Percentiles rank a stretch among this genome's conserved stretches.
Conservation (phyloP, 116 monocot species). For the Posidonia oceanica region DNA sequence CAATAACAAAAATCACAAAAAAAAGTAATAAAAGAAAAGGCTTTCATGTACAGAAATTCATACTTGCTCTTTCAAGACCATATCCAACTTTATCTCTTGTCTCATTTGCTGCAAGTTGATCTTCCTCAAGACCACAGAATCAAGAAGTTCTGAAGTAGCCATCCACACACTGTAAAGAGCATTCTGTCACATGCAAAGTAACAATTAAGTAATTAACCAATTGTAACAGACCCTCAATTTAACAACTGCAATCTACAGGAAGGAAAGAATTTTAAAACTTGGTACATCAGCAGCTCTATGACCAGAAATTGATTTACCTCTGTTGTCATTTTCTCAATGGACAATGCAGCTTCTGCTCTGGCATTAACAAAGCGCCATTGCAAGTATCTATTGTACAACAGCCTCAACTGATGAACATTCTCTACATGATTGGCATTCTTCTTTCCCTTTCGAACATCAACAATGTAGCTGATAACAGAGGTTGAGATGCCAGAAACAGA, state of each 20-base stretch:
- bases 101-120: slow-evolving; percentile 38
- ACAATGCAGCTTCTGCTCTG: slow-evolving; percentile 30
- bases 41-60: not conserved
- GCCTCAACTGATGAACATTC: slow-evolving; percentile 60
- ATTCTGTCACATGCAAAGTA: slow-evolving; percentile 33
- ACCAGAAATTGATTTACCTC: slow-evolving; percentile 45
- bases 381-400: slow-evolving; percentile 57
- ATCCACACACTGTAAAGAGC: slow-evolving; percentile 40
- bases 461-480: slow-evolving; percentile 26
- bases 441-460: slow-evolving; percentile 47
- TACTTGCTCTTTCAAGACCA: slow-evolving; percentile 72
- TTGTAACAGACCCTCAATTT: not conserved
- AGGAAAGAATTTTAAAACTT: not conserved
- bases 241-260: not conserved
- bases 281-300: not conserved
- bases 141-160: slow-evolving; percentile 38
- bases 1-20: not conserved
- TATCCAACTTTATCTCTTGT: slow-evolving; percentile 40
- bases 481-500: slow-evolving; percentile 12
- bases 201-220: not conserved
- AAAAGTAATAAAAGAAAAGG: not conserved
- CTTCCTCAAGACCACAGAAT: slow-evolving; percentile 40
- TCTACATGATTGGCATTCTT: slow-evolving; percentile 46
- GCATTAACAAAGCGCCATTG: slow-evolving; percentile 87
- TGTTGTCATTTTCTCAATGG: slow-evolving; percentile 33